Conservation (phyloP, 202 grass and related monocot species). For the Dendrocalamus latiflorus region DNA sequence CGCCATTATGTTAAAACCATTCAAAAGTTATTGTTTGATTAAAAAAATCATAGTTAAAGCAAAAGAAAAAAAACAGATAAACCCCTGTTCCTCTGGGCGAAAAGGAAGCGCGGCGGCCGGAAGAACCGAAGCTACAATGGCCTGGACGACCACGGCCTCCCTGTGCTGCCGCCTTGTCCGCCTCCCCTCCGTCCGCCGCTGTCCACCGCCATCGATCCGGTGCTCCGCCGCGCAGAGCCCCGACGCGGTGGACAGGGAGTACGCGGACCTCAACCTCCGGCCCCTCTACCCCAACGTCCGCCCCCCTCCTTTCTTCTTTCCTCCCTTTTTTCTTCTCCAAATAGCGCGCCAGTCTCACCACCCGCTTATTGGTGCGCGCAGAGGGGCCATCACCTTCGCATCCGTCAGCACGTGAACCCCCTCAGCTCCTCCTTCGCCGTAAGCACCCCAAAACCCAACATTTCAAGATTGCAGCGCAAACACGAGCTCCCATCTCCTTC, state of each 20-base stretch:
- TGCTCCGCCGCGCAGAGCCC: constrained; percentile 46
- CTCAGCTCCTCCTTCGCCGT: constrained; percentile 78
- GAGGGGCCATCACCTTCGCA: constrained; percentile 73
- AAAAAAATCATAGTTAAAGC: too few species aligned
- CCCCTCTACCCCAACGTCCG: constrained; percentile 53
- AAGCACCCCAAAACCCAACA: background rate
- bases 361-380: constrained; percentile 4
- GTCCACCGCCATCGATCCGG: background rate
- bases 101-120: background rate
- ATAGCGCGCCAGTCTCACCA: background rate
- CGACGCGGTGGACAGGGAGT: constrained; percentile 70
- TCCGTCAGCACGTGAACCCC: constrained; percentile 95
- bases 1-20: too few species aligned
- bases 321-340: background rate
- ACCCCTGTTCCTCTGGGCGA: background rate
- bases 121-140: background rate
- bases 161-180: constrained; percentile 33
- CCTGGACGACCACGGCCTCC: constrained; percentile 12
- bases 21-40: too few species aligned
- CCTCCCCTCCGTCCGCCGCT: background rate
- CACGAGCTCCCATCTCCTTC: background rate
- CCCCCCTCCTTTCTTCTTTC: background rate
- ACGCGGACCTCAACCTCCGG: constrained; percentile 80
- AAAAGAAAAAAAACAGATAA: too few species aligned
- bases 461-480: background rate